Evolutionary conservation across 805 yeast species (phyloP).

Genomic region (Lachancea meyersii): DNA sequence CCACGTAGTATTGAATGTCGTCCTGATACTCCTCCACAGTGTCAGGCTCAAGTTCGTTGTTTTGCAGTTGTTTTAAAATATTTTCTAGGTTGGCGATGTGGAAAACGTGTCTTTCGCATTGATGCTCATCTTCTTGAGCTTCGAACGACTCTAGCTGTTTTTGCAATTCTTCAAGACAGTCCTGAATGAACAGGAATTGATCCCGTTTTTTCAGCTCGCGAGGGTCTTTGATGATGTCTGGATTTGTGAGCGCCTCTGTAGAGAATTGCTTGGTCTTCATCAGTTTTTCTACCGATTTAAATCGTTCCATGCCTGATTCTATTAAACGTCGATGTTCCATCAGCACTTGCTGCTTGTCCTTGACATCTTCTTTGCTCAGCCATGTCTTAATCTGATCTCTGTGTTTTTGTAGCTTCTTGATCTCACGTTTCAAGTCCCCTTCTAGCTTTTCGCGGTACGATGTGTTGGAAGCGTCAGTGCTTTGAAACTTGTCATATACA

Average conservation of each 20-base stretch:
- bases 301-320: conserved; percentile 85
- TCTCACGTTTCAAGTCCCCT: conserved; percentile 86
- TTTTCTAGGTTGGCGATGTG: conserved; percentile 76
- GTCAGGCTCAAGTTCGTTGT: conserved; percentile 73
- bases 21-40: conserved; percentile 72
- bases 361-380: conserved; percentile 86
- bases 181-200: conserved; percentile 60
- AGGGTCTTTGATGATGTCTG: conserved; percentile 59
- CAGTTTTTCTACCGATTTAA: conserved; percentile 87
- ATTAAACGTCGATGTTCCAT: conserved; percentile 69
- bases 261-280: conserved; percentile 92
- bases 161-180: conserved; percentile 70
- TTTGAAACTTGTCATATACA: conserved; percentile 76
- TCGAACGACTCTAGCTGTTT: conserved; percentile 76
- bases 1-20: conserved; percentile 88
- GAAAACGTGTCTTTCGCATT: conserved; percentile 66
- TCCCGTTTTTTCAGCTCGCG: conserved; percentile 75
- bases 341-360: conserved; percentile 71
- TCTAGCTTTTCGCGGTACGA: conserved; percentile 93
- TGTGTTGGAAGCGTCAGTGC: conserved; percentile 57
- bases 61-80: conserved; percentile 69
- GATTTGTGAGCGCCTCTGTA: conserved; percentile 81
- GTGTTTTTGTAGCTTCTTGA: conserved; percentile 86
- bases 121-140: conserved; percentile 58
- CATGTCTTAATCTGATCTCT: conserved; percentile 95